Evolutionary conservation across 2,329 filamentous ascomycete species (phyloP).

Genomic region (Leptoxyphium fumago): DNA sequence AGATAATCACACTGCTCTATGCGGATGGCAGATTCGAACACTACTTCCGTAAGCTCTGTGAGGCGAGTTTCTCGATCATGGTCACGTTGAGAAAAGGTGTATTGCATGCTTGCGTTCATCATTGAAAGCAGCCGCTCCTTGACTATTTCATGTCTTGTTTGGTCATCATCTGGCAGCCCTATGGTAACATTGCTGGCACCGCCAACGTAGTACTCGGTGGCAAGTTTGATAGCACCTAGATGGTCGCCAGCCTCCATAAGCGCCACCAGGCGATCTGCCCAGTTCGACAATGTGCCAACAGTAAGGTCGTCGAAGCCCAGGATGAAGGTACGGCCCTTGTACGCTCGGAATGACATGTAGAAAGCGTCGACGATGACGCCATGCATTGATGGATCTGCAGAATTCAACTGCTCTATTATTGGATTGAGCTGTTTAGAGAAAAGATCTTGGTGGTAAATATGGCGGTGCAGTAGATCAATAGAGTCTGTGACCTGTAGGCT

Average conservation of each 20-base stretch:
- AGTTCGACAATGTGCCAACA: slow-evolving; percentile 85
- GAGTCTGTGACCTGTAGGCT: slow-evolving; percentile 84
- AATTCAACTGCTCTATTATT: slow-evolving; percentile 77
- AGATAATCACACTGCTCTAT: slow-evolving; percentile 70
- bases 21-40: slow-evolving; percentile 67
- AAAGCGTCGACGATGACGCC: slow-evolving; percentile 95
- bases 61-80: slow-evolving; percentile 43
- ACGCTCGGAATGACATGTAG: slow-evolving; percentile 92
- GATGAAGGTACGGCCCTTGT: slow-evolving; percentile 85
- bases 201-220: slow-evolving; percentile 82
- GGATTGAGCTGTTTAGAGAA: slow-evolving; percentile 77
- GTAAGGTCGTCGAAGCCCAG: slow-evolving; percentile 89
- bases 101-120: slow-evolving; percentile 80
- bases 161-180: slow-evolving; percentile 73
- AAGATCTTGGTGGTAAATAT: slow-evolving; percentile 81
- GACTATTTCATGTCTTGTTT: slow-evolving; percentile 63
- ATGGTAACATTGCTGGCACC: slow-evolving; percentile 89
- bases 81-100: slow-evolving; percentile 57
- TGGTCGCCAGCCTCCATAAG: slow-evolving; percentile 97
- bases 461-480: slow-evolving; percentile 79
- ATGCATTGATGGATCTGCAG: slow-evolving; percentile 78
- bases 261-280: slow-evolving; percentile 85
- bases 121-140: slow-evolving; percentile 83
- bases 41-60: slow-evolving; percentile 64
- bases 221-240: slow-evolving; percentile 76